Evolutionary conservation across 1,139 yeast species (phyloP).

Genomic region (Yamadazyma epiphylla): DNA sequence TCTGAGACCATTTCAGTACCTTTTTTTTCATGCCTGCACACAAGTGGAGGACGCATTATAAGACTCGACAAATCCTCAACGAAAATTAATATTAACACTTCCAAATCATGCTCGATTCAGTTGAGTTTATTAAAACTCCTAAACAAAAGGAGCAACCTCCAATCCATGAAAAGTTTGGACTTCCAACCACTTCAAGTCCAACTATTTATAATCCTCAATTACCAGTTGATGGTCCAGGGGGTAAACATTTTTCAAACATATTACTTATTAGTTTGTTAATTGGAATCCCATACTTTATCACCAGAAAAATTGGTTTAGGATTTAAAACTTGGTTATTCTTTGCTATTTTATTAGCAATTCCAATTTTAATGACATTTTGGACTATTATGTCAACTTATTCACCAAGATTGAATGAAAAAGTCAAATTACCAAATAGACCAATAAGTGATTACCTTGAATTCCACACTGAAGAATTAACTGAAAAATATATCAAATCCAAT

Average conservation of each 20-base stretch:
- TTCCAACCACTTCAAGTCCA: constrained; percentile 62
- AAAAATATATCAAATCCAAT: constrained; percentile 55
- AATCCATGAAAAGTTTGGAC: constrained; percentile 50
- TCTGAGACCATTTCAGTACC: no score
- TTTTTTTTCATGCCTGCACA: no score
- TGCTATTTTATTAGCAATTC: constrained; percentile 51
- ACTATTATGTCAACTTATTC: constrained; percentile 70
- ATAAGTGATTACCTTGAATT: constrained; percentile 77
- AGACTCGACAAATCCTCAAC: no score
- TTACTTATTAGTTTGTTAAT: constrained; percentile 49
- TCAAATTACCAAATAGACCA: constrained; percentile 70
- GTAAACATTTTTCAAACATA: constrained; percentile 68
- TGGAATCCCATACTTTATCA: constrained; percentile 62
- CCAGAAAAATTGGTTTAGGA: constrained; percentile 72
- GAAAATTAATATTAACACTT: no score
- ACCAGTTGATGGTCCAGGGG: constrained; percentile 91
- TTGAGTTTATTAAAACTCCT: constrained; percentile 61
- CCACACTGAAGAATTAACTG: constrained; percentile 70
- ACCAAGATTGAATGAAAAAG: constrained; percentile 81
- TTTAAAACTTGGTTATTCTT: constrained; percentile 61
- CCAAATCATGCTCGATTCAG: constrained; percentile 31
- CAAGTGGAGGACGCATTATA: no score
- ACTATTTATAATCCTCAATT: constrained; percentile 82
- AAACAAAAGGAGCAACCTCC: constrained; percentile 46
- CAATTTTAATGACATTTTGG: constrained; percentile 82